Conservation (phyloP, 257 asterid species). For the Solanum piurae region DNA sequence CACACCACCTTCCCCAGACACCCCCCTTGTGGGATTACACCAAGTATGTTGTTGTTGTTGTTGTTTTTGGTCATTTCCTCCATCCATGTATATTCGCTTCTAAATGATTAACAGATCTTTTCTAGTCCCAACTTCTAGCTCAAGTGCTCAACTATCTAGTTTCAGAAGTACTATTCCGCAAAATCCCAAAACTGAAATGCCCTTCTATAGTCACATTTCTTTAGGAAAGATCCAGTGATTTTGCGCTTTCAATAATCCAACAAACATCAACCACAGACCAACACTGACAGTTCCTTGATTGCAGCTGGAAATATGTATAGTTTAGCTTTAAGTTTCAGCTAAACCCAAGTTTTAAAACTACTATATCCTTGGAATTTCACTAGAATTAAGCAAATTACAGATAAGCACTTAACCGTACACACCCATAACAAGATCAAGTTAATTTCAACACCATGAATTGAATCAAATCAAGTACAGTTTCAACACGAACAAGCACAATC, state of each 20-base stretch:
- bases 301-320: background rate
- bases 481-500: background rate
- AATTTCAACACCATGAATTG: background rate
- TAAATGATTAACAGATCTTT: background rate
- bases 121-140: background rate
- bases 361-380: background rate
- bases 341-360: background rate
- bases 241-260: background rate
- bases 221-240: background rate
- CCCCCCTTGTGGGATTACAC: background rate
- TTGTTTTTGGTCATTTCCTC: background rate
- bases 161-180: background rate
- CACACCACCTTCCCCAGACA: background rate
- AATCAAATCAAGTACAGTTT: background rate
- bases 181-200: background rate
- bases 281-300: background rate
- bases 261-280: background rate
- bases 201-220: background rate
- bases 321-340: background rate
- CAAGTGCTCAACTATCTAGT: background rate
- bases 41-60: background rate
- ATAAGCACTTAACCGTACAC: background rate
- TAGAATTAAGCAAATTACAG: background rate
- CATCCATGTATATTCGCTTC: background rate
- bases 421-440: background rate